Conservation (phyloP, 176 grass and related monocot genomes). For the sorghum (Sorghum bicolor) region DNA sequence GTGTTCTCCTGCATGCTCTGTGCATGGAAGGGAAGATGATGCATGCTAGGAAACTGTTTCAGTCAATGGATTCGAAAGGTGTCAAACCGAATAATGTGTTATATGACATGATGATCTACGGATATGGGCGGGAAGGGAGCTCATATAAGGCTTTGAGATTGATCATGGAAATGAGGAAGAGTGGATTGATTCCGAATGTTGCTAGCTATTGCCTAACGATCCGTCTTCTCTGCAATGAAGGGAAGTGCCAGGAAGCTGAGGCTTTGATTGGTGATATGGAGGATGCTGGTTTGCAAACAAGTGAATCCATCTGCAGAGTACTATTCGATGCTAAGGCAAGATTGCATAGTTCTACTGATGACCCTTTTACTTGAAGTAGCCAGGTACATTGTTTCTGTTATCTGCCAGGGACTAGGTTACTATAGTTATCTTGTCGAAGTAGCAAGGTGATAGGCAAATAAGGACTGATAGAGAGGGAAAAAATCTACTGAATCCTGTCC, state of each 20-base stretch:
- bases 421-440: slow-evolving; percentile 2
- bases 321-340: slow-evolving; percentile 52
- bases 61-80: slow-evolving; percentile 50
- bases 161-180: slow-evolving; percentile 49
- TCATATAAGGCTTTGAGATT: slow-evolving; percentile 53
- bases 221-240: slow-evolving; percentile 62
- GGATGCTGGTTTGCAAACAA: slow-evolving; percentile 38
- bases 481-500: background rate
- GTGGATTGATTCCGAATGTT: slow-evolving; percentile 55
- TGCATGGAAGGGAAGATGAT: slow-evolving; percentile 68
- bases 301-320: slow-evolving; percentile 32
- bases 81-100: slow-evolving; percentile 45
- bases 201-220: slow-evolving; percentile 62
- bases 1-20: slow-evolving; percentile 50
- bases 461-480: background rate
- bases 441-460: background rate
- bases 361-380: slow-evolving; percentile 23
- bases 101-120: slow-evolving; percentile 76
- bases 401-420: background rate
- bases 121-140: slow-evolving; percentile 66
- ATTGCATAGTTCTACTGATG: background rate
- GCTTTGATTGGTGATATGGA: slow-evolving; percentile 52
- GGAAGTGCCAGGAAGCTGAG: slow-evolving; percentile 56
- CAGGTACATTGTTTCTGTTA: background rate
- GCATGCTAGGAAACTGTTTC: slow-evolving; percentile 64